phyloP scores from a whole-genome alignment of 208 protist species.

The Polymyxa betae region DNA sequence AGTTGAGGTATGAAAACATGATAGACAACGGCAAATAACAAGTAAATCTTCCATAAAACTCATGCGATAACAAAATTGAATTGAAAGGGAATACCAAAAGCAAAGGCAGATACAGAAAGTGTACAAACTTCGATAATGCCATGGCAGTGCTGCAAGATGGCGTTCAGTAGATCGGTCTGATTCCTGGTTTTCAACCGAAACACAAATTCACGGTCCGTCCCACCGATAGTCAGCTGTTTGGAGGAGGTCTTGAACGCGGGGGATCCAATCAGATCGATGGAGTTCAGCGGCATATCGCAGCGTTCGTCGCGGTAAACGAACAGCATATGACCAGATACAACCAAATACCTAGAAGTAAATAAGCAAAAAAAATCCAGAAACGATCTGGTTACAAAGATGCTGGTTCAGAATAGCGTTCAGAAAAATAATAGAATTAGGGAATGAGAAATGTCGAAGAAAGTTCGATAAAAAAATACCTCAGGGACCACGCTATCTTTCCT shows the following conservation, averaged over 20 bases:
- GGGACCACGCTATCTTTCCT: neutral
- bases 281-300: neutral
- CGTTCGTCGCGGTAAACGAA: neutral
- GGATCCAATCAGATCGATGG: neutral
- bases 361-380: no score
- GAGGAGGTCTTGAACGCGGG: conserved; percentile 4
- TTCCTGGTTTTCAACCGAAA: neutral
- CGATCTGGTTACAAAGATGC: no score
- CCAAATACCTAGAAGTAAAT: neutral
- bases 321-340: neutral
- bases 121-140: neutral
- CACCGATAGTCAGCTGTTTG: neutral
- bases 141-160: neutral
- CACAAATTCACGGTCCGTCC: neutral
- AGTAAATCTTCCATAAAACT: no score
- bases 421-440: neutral
- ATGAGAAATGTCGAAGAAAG: neutral
- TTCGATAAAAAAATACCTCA: neutral
- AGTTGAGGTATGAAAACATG: no score
- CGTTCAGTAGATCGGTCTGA: neutral
- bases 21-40: no score
- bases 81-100: no score
- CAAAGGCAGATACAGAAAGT: neutral
- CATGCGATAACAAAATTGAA: no score
- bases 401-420: no score